These are phyloP conservation scores for Colletotrichum cuscutae DNA, from an alignment of 2,329 filamentous ascomycete species.

Conservation along the genomic window DNA sequence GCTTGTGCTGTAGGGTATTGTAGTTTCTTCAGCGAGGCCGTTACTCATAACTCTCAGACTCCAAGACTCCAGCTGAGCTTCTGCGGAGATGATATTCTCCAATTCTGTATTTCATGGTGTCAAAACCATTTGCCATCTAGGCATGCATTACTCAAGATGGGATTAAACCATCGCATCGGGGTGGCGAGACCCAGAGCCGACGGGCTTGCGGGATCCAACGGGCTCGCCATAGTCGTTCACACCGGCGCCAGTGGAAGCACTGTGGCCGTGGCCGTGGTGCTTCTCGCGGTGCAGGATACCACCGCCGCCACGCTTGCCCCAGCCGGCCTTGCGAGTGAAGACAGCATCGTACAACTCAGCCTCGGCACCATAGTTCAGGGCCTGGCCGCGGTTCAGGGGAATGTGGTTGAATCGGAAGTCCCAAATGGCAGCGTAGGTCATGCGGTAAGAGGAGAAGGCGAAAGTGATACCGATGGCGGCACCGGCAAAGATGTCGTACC, in stretches of 20 bases:
- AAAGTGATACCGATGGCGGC: conserved; percentile 72
- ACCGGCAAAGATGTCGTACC: conserved; percentile 78
- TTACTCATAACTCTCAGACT: neutral
- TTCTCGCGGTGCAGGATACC: conserved; percentile 39
- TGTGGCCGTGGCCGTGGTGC: conserved; percentile 12
- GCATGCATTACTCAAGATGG: no score
- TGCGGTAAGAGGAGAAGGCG: conserved; percentile 73
- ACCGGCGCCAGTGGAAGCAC: neutral
- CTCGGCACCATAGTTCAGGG: conserved; percentile 61
- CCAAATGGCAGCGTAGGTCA: conserved; percentile 75
- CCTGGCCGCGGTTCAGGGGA: conserved; percentile 66
- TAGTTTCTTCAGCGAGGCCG: conserved; percentile 1
- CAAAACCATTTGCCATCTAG: neutral
- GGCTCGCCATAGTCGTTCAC: conserved; percentile 3
- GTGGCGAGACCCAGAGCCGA: conserved; percentile 16
- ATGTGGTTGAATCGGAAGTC: conserved; percentile 75
- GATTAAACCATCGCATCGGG: conserved; percentile 27
- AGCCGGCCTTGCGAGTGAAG: conserved; percentile 69
- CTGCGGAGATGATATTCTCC: neutral
- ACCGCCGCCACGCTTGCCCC: conserved; percentile 54
- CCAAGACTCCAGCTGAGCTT: neutral
- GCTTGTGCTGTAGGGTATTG: neutral
- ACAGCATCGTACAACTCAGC: conserved; percentile 63
- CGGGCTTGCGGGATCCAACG: conserved; percentile 23
- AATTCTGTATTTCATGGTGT: neutral